Conservation (phyloP, 1,284 basidiomycete genomes). For the Irpex lacteus region DNA sequence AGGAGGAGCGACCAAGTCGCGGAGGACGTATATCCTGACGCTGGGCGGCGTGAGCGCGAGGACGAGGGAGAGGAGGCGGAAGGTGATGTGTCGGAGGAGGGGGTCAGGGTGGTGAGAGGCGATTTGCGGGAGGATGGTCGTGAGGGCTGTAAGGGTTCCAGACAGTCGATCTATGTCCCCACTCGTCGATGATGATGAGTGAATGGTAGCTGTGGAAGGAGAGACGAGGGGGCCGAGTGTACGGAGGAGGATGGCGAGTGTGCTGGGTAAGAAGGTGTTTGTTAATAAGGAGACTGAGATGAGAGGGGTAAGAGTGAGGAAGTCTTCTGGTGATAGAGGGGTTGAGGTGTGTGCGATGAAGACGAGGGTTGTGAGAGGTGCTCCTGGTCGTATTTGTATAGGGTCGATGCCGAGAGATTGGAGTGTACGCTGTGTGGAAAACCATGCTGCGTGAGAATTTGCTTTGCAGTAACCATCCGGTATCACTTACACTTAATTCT, state of each 20-base stretch:
- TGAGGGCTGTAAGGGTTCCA: slow-evolving; percentile 41
- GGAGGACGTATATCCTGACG: slow-evolving; percentile 50
- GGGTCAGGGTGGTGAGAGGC: slow-evolving; percentile 61
- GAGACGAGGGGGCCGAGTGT: slow-evolving; percentile 32
- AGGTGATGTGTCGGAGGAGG: slow-evolving; percentile 51
- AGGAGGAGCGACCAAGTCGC: slow-evolving; percentile 42
- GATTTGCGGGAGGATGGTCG: slow-evolving; percentile 47
- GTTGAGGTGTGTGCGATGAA: slow-evolving; percentile 42
- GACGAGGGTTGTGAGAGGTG: slow-evolving; percentile 38
- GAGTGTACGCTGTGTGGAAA: slow-evolving; percentile 20
- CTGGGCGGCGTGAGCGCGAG: slow-evolving; percentile 44
- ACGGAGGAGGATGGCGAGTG: slow-evolving; percentile 51
- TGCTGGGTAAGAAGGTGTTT: slow-evolving; percentile 53
- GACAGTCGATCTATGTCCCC: slow-evolving; percentile 27
- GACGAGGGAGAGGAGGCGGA: slow-evolving; percentile 54
- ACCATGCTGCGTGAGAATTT: neutral
- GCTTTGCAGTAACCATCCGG: neutral
- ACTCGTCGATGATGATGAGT: slow-evolving; percentile 26
- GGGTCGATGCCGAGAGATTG: slow-evolving; percentile 18
- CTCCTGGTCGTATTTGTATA: slow-evolving; percentile 8
- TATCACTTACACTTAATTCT: slow-evolving; percentile 14
- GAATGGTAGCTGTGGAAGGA: slow-evolving; percentile 18
- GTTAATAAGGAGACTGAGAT: slow-evolving; percentile 50
- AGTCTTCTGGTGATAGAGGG: slow-evolving; percentile 15
- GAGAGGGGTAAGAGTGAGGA: slow-evolving; percentile 40